A percentile compares a stretch with the other conserved stretches of the same genome.
Evolutionary conservation across 257 asterid genomes (phyloP).

Genomic region (Rhazya stricta): DNA sequence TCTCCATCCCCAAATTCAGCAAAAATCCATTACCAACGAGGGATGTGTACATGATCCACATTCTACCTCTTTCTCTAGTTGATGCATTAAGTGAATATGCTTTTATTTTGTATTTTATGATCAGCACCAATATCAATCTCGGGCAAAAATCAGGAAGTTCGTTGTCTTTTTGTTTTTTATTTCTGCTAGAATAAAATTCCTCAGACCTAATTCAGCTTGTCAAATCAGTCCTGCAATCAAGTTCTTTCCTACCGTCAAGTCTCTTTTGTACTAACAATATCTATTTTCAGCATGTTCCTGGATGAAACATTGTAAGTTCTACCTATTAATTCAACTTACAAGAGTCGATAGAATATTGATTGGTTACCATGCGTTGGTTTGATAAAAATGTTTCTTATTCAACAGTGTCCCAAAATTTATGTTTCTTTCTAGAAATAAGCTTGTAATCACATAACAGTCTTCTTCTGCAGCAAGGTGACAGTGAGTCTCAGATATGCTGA

Average conservation of each 20-base stretch:
- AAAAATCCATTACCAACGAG: background rate
- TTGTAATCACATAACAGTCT: background rate
- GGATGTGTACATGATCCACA: background rate
- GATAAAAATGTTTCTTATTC: background rate
- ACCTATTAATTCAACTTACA: background rate
- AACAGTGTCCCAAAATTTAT: background rate
- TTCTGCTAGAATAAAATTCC: background rate
- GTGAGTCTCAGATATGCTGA: conserved; percentile 77
- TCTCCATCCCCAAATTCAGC: background rate
- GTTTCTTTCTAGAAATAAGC: background rate
- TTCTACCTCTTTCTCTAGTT: background rate
- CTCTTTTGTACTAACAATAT: background rate
- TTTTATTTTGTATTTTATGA: background rate
- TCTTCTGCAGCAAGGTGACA: conserved; percentile 67
- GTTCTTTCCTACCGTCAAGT: background rate
- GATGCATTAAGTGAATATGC: background rate
- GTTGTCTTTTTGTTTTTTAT: background rate
- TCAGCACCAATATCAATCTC: background rate
- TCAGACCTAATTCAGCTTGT: background rate
- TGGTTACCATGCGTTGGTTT: background rate
- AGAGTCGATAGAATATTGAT: background rate
- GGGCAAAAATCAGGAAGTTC: background rate
- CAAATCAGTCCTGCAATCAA: background rate
- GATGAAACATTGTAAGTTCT: background rate
- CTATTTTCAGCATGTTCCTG: background rate